Evolutionary conservation across 305 asterid genomes (phyloP), one percentile per base, ranked within the genome.

Genomic region (Fraxinus sp.): DNA sequence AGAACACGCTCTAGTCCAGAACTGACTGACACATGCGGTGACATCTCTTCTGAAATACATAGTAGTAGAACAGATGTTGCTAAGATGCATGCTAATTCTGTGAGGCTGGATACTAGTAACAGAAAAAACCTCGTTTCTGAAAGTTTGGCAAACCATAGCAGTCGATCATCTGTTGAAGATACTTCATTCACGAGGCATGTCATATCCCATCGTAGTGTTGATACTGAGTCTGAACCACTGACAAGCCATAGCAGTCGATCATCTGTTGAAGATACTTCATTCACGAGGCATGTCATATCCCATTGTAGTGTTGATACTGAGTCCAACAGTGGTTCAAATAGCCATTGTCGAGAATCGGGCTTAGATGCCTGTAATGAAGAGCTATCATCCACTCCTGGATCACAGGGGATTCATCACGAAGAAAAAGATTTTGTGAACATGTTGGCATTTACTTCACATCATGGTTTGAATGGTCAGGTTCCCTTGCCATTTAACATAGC

Each of bases 1-100:
- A 91, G 98, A 85, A 94, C 99, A 22, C 91, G 82, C 71, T 93
- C 98, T 77, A 96, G 99, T 84, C 98, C 99, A 37, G 97, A 96
- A 87, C 94, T 96, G 82, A 93, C 97, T 78, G 97, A 94, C 86
- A 85, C 92, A 57, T 94, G 81, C 86, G 86, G 86, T 64, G 90
- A 89, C 52, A 78, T 84, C 41, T 82, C 91, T 41, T 85, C 90
- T 83, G 94, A 86, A 85, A 77, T 72, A 78, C 84, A 86, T 79
- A 89, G 35, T 62, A 84, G 81, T 73, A 88, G 83, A 76, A 86
- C 91, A 66, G 95, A 90, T 83, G 82, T 80, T 86, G 83, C 87
- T 49, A 91, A 89, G 80, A 62, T 80, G 79, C 92, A 86, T 82
- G 57, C 86, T 70, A 84, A 88, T 52, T 85, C 79, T 79, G 81